phyloP scores from a whole-genome alignment of 352 stramenopile species.

The Pythium pyrilobum region DNA sequence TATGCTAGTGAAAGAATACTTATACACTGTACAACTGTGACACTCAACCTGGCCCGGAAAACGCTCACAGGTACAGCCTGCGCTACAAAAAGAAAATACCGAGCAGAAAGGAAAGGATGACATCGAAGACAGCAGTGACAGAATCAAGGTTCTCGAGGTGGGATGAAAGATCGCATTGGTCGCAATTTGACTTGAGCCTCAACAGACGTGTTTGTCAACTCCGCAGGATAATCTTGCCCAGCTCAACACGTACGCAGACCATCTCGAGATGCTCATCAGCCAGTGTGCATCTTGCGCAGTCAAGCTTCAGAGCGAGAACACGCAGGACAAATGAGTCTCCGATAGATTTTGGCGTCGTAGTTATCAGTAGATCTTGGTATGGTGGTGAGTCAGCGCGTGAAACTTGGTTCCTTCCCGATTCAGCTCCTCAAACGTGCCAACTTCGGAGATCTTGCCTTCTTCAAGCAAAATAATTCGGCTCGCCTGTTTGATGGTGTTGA shows the following conservation, averaged over 20 bases:
- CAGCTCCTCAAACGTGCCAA: constrained; percentile 68
- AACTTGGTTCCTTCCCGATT: constrained; percentile 78
- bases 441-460: constrained; percentile 72
- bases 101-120: constrained; percentile 12
- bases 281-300: constrained; percentile 63
- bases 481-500: constrained; percentile 83
- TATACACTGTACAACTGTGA: too few species aligned
- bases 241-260: constrained; percentile 76
- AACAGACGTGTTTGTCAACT: too few species aligned
- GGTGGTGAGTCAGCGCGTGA: constrained; percentile 60
- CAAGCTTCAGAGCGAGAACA: constrained; percentile 67
- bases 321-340: constrained; percentile 38
- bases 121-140: constrained; percentile 22
- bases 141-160: constrained; percentile 69
- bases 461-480: constrained; percentile 83
- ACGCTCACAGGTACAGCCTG: too few species aligned
- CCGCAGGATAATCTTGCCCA: constrained; percentile 72
- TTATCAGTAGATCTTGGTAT: constrained; percentile 46
- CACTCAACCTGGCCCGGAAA: too few species aligned
- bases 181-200: neutral
- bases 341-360: too few species aligned
- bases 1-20: too few species aligned
- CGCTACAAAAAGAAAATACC: neutral
- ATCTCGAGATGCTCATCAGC: constrained; percentile 67
- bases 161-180: neutral